phyloP scores from a whole-genome alignment of 768 basidiomycete genomes.

The Sarcomyxa edulis region DNA sequence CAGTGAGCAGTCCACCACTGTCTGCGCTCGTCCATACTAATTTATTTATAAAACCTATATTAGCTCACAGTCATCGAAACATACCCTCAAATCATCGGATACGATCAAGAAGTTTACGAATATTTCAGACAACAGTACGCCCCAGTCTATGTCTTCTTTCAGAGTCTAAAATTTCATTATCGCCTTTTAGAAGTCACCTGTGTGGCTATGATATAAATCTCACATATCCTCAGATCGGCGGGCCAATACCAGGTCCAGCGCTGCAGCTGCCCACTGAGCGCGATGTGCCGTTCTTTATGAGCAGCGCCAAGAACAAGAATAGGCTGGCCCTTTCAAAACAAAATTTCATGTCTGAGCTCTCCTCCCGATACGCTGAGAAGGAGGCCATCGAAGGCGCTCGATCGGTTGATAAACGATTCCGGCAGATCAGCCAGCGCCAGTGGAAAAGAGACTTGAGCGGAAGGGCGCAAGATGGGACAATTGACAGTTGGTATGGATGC shows the following conservation, averaged over 20 bases:
- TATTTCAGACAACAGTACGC: constrained; percentile 68
- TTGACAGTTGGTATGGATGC: constrained; percentile 60
- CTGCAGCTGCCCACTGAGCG: no score
- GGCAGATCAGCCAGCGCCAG: constrained; percentile 17
- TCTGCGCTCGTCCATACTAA: not conserved
- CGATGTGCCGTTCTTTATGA: constrained; percentile 24
- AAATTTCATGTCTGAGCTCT: constrained; percentile 14
- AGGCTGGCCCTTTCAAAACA: no score
- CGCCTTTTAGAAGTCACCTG: constrained; percentile 28
- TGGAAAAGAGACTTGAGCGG: constrained; percentile 47
- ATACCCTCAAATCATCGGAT: constrained; percentile 72
- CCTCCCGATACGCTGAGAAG: constrained; percentile 15
- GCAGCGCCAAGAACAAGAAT: no score
- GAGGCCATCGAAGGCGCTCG: constrained; percentile 17
- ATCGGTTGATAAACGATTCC: constrained; percentile 14
- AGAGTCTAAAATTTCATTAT: not conserved
- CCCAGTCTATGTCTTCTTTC: not conserved
- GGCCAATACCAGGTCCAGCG: not conserved
- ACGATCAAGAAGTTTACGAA: constrained; percentile 58
- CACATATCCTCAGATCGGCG: constrained; percentile 39
- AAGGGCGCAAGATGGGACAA: constrained; percentile 44
- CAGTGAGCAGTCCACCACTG: constrained; percentile 42
- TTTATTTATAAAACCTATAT: constrained; percentile 1
- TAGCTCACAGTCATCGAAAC: constrained; percentile 61
- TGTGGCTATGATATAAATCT: constrained; percentile 47